Conservation (phyloP, 148 eudicot species). For the Rhododendron molle region DNA sequence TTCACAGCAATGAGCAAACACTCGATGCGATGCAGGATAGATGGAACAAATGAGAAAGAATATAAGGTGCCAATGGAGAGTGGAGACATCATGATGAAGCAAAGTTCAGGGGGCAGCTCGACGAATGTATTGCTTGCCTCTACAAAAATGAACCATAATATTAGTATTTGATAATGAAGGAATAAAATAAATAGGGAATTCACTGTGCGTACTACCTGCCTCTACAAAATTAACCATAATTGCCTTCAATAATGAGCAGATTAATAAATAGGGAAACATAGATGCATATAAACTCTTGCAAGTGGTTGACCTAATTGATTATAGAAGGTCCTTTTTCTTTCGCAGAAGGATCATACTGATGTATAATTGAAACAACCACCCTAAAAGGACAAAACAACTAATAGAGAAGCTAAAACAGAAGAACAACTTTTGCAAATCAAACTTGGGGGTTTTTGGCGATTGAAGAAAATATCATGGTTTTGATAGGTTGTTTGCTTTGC, state of each 20-base stretch:
- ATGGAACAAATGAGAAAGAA: constrained; percentile 69
- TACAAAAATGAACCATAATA: constrained; percentile 18
- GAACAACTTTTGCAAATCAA: neutral
- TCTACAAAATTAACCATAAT: constrained; percentile 25
- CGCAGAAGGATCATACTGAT: neutral
- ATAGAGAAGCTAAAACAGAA: constrained; percentile 1
- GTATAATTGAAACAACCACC: neutral
- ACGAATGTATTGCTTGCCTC: constrained; percentile 35
- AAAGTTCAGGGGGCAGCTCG: constrained; percentile 84
- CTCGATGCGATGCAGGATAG: constrained; percentile 80
- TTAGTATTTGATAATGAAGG: neutral
- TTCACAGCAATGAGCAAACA: constrained; percentile 57
- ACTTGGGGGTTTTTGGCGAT: neutral
- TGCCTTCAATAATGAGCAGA: neutral
- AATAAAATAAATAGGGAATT: constrained; percentile 36
- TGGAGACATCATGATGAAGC: constrained; percentile 68
- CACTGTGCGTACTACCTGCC: constrained; percentile 30
- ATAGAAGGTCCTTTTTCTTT: neutral
- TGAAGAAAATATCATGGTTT: neutral
- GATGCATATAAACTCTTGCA: neutral
- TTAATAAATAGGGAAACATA: neutral
- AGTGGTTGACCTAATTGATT: neutral
- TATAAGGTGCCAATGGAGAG: constrained; percentile 49
- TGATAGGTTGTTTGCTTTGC: neutral
- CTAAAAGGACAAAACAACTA: neutral